Percentiles rank a stretch among this genome's conserved stretches.
These are phyloP conservation scores for Astragalus membranaceus DNA, from an alignment of 306 rosid species.

Conservation along the genomic window DNA sequence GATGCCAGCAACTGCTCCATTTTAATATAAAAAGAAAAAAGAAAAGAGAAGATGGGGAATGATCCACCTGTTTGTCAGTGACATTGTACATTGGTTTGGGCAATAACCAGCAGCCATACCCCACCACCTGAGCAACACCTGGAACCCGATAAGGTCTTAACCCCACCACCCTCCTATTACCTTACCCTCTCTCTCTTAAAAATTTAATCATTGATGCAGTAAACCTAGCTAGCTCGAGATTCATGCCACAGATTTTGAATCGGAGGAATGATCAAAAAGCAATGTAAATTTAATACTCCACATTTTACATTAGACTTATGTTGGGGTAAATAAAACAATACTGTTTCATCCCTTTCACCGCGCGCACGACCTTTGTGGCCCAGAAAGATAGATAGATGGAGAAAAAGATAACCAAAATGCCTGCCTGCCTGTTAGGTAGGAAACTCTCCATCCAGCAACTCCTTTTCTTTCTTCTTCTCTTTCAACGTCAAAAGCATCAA, in stretches of 20 bases:
- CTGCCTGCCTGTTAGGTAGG: slow-evolving; percentile 50
- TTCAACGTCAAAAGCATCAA: slow-evolving; percentile 28
- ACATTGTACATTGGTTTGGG: slow-evolving; percentile 76
- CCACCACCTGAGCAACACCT: slow-evolving; percentile 90
- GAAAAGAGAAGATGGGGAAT: slow-evolving; percentile 46
- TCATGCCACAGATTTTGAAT: slow-evolving; percentile 36
- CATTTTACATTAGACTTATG: neutral
- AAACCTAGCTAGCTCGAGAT: slow-evolving; percentile 31
- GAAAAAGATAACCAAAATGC: slow-evolving; percentile 15
- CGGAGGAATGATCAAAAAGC: slow-evolving; percentile 29
- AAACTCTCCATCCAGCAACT: slow-evolving; percentile 32
- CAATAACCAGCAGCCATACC: slow-evolving; percentile 55
- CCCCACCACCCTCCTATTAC: slow-evolving; percentile 57
- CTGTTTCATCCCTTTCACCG: slow-evolving; percentile 51
- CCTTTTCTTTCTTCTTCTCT: slow-evolving; percentile 5
- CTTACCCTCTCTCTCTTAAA: slow-evolving; percentile 21
- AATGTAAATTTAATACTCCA: slow-evolving; percentile 19
- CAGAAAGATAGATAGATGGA: slow-evolving; percentile 4
- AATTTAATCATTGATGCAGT: slow-evolving; percentile 69
- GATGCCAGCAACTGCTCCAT: slow-evolving; percentile 56
- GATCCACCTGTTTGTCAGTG: slow-evolving; percentile 99
- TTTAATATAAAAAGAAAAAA: neutral
- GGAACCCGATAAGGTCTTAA: slow-evolving; percentile 81
- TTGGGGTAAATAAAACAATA: neutral
- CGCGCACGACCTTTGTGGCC: slow-evolving; percentile 27